Percentiles rank a stretch among this genome's conserved stretches.
Evolutionary conservation across 2,329 filamentous ascomycete species (phyloP).

Genomic region (Zasmidium angulare): DNA sequence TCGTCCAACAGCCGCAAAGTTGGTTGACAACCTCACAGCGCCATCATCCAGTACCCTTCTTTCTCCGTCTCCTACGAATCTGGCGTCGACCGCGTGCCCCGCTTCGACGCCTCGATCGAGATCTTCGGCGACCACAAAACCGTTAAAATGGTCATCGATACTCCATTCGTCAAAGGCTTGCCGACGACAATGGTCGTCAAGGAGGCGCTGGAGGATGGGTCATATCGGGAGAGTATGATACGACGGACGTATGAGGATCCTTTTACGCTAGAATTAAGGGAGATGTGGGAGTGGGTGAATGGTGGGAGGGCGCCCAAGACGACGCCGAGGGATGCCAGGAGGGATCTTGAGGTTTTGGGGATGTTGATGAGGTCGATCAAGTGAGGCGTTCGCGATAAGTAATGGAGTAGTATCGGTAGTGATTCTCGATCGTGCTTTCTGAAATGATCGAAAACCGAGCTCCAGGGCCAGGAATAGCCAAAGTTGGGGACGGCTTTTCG

Average conservation of each 20-base stretch:
- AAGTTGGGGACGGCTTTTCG: too few relatives aligned
- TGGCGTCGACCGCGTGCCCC: conserved; percentile 54
- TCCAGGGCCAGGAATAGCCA: too few relatives aligned
- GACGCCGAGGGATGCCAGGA: conserved; percentile 40
- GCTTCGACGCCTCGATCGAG: conserved; percentile 54
- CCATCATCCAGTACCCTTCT: conserved; percentile 45
- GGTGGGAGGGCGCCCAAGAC: conserved; percentile 43
- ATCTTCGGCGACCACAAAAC: conserved; percentile 56
- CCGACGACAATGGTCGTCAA: conserved; percentile 50
- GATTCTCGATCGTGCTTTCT: too few relatives aligned
- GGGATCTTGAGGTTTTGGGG: conserved; percentile 37
- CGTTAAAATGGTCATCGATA: conserved; percentile 55
- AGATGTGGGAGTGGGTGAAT: conserved; percentile 39
- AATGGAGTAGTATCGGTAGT: too few relatives aligned
- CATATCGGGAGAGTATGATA: conserved; percentile 17
- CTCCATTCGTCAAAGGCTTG: conserved; percentile 56
- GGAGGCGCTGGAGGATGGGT: conserved; percentile 42
- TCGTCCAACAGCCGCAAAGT: conserved; percentile 9
- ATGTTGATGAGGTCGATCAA: neutral
- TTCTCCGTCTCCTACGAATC: conserved; percentile 60
- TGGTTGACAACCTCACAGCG: conserved; percentile 20
- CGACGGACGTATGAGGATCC: conserved; percentile 47
- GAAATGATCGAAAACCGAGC: too few relatives aligned
- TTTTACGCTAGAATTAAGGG: conserved; percentile 44
- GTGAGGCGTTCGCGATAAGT: too few relatives aligned